Evolutionary conservation across 1,284 basidiomycete genomes (phyloP), one percentile per base, ranked within the genome.

Genomic region (Fomes fomentarius): DNA sequence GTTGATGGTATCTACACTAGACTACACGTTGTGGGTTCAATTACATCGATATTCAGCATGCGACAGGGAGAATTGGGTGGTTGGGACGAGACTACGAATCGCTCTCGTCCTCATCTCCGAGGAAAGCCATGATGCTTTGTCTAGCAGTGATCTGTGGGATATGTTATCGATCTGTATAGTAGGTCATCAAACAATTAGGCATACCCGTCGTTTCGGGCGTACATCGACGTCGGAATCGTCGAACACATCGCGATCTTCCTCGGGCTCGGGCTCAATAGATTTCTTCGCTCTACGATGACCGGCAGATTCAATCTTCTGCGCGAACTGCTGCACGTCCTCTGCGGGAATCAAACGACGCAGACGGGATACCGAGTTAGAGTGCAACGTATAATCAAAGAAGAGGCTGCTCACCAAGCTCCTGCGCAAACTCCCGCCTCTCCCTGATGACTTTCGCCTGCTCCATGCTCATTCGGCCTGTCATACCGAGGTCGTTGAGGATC

Each of bases 401-500:
- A 28, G 17, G 10, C 28, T 6, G 74, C 83, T 37, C 63, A 94
- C 92, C 81, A 14, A 95, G 78, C 66, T 96, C 93, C 58, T 90
- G 77, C 24, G 82, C 89, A 8, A 94, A 70, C 65, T 94, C 93
- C 43, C 91, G 74, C 63, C 82, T 81, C 65, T 76, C 81, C 59
- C 80, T 87, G 64, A 95, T 87, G 1, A 74, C 71, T 62, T 83
- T 89, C 2, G 93, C 93, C 71, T 94, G 87, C 51, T 89, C 88
- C 66, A 93, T 60, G 56, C 83, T 93, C 62, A 85, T 75, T n/a
- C 87, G 79, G 2, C 90, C 88, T 1, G 74, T 80, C 91, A 95
- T 94, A 0, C 93, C 92, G 24, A 95, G 77, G 0, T 84, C 85
- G 4, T 73, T 63, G 7, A 95, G 76, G 9, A 93, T 82, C 30